Percentiles rank a stretch among this genome's conserved stretches.
Evolutionary conservation across 768 basidiomycete genomes (phyloP).

Genomic region (Rhizopogon vesiculosus): DNA sequence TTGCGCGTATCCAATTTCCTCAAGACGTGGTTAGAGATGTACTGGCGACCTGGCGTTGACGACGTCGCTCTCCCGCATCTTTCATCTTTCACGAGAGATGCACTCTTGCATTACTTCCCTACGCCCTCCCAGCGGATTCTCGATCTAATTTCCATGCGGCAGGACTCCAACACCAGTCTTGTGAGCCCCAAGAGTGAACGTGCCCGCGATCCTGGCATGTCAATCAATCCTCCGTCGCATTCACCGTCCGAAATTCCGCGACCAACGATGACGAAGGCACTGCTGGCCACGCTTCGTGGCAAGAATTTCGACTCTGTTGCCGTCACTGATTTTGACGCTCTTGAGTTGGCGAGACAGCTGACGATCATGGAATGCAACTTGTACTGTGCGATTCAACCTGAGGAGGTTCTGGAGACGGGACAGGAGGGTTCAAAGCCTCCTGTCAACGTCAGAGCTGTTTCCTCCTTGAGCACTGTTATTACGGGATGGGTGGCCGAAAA

Average conservation of each 20-base stretch:
- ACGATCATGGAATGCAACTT: constrained; percentile 90
- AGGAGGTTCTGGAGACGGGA: constrained; percentile 84
- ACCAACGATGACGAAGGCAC: constrained; percentile 78
- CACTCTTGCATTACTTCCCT: constrained; percentile 57
- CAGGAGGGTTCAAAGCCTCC: constrained; percentile 63
- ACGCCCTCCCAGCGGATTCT: constrained; percentile 69
- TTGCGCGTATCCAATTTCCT: constrained; percentile 89
- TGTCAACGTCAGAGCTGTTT: constrained; percentile 77
- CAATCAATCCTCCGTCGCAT: constrained; percentile 55
- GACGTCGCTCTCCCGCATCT: constrained; percentile 54
- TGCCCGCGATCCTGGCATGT: constrained; percentile 70
- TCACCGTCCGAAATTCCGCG: constrained; percentile 71
- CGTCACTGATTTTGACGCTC: constrained; percentile 87
- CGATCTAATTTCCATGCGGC: constrained; percentile 58
- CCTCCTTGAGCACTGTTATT: constrained; percentile 84
- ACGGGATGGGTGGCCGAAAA: constrained; percentile 97
- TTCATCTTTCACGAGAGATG: constrained; percentile 58
- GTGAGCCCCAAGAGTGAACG: constrained; percentile 60
- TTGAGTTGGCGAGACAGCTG: constrained; percentile 90
- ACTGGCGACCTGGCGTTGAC: constrained; percentile 83
- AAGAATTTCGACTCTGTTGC: constrained; percentile 58
- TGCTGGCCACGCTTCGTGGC: constrained; percentile 63
- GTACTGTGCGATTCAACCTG: constrained; percentile 81
- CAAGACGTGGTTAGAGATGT: constrained; percentile 89
- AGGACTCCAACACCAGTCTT: constrained; percentile 39